Conservation (phyloP, 495 filamentous ascomycete genomes). For the Hypoxylon intermedium region DNA sequence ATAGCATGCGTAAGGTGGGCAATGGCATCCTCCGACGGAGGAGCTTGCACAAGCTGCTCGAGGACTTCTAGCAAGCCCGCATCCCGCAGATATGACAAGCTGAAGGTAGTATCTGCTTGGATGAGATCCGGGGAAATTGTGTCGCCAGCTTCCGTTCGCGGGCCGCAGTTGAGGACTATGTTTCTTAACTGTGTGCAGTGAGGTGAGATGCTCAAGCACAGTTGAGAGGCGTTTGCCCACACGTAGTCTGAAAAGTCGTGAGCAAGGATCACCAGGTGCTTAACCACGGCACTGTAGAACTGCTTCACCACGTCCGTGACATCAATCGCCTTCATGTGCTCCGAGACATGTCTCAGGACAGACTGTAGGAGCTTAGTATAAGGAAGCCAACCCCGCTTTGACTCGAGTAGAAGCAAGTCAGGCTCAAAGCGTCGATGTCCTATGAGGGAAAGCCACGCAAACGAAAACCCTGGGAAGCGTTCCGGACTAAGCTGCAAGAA, state of each 20-base stretch:
- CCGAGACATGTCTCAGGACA: conserved; percentile 76
- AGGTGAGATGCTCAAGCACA: conserved; percentile 84
- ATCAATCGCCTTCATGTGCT: conserved; percentile 76
- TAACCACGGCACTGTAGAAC: conserved; percentile 82
- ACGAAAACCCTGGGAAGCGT: conserved; percentile 80
- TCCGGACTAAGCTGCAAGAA: conserved; percentile 77
- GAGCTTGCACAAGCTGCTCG: conserved; percentile 68
- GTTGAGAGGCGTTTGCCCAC: conserved; percentile 80
- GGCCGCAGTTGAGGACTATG: conserved; percentile 83
- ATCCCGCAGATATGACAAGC: conserved; percentile 59
- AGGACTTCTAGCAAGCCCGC: conserved; percentile 71
- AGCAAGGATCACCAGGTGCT: conserved; percentile 82
- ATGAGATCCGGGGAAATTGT: conserved; percentile 42
- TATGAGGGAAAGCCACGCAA: conserved; percentile 82
- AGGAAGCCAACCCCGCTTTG: conserved; percentile 73
- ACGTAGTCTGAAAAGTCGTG: conserved; percentile 96
- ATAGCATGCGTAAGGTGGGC: conserved; percentile 74
- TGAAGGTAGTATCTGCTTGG: conserved; percentile 35
- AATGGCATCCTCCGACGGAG: conserved; percentile 69
- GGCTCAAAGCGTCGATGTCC: conserved; percentile 89
- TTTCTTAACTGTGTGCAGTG: conserved; percentile 91
- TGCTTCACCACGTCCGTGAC: conserved; percentile 76
- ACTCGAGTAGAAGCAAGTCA: conserved; percentile 71
- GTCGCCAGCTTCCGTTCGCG: conserved; percentile 75
- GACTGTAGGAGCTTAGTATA: conserved; percentile 79